Evolutionary conservation across 2,329 filamentous ascomycete genomes (phyloP).

Genomic region (Colletotrichum euphorbiae): DNA sequence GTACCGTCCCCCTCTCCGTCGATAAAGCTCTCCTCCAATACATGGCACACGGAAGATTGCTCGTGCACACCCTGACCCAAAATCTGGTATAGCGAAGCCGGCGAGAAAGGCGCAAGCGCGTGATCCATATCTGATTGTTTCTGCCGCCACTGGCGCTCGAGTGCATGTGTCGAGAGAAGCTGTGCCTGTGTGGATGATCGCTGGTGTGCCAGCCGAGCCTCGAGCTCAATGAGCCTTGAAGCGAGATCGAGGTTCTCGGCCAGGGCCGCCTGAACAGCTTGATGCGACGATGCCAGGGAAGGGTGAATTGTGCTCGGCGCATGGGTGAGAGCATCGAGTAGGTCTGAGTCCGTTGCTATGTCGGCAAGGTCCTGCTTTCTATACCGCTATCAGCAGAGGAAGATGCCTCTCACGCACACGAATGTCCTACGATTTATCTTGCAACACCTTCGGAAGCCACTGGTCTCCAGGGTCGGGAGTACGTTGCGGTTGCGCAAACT

Average conservation of each 20-base stretch:
- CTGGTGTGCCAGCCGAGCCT: constrained; percentile 67
- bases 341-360: constrained; percentile 71
- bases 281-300: constrained; percentile 74
- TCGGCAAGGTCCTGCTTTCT: constrained; percentile 84
- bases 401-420: constrained; percentile 48
- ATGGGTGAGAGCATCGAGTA: constrained; percentile 81
- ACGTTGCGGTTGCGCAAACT: constrained; percentile 46
- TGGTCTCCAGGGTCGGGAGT: constrained; percentile 72
- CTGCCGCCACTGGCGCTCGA: constrained; percentile 92
- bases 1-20: constrained; percentile 63
- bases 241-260: constrained; percentile 79
- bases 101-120: constrained; percentile 85
- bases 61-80: constrained; percentile 82
- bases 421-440: constrained; percentile 78
- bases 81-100: constrained; percentile 86
- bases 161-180: constrained; percentile 82
- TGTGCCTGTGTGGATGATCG: constrained; percentile 82
- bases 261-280: constrained; percentile 73
- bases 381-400: constrained; percentile 37
- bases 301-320: constrained; percentile 76
- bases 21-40: constrained; percentile 93
- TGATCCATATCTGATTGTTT: constrained; percentile 92
- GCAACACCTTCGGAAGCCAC: constrained; percentile 82
- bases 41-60: constrained; percentile 82
- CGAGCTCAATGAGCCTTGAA: constrained; percentile 69